phyloP scores from a whole-genome alignment of 192 early-diverging fungal genomes.

The Coemansia sp. region DNA sequence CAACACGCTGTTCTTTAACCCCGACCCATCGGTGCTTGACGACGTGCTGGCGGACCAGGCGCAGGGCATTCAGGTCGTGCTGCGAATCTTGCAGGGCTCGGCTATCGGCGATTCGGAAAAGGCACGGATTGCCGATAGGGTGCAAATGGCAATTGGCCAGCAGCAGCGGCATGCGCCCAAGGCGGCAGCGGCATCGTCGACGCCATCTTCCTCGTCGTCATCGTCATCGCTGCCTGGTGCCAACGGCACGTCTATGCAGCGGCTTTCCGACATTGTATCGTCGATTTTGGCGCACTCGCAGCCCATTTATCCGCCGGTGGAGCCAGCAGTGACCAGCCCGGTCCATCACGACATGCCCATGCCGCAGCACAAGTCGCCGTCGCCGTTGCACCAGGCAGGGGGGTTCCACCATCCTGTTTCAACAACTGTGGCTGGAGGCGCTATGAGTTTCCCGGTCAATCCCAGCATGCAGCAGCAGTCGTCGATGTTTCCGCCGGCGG shows the following conservation, averaged over 20 bases:
- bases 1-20: constrained; percentile 76
- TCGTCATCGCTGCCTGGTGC: not conserved
- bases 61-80: constrained; percentile 82
- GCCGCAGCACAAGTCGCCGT: constrained; percentile 7
- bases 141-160: constrained; percentile 12
- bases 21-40: constrained; percentile 61
- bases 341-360: constrained; percentile 12
- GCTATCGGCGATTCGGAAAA: constrained; percentile 77
- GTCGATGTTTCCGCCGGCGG: constrained; percentile 6
- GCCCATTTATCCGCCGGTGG: constrained; percentile 24
- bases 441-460: constrained; percentile 41
- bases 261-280: constrained; percentile 25
- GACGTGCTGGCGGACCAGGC: constrained; percentile 76
- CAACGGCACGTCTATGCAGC: constrained; percentile 12
- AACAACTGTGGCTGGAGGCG: not conserved
- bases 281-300: constrained; percentile 26
- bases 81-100: constrained; percentile 81
- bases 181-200: too few relatives aligned
- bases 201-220: not conserved
- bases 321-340: not conserved
- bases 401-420: constrained; percentile 17
- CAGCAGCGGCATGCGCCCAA: not conserved
- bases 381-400: not conserved
- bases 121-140: constrained; percentile 66
- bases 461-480: constrained; percentile 5